phyloP scores from a whole-genome alignment of 495 filamentous ascomycete genomes.

The Xeromyces bisporus region DNA sequence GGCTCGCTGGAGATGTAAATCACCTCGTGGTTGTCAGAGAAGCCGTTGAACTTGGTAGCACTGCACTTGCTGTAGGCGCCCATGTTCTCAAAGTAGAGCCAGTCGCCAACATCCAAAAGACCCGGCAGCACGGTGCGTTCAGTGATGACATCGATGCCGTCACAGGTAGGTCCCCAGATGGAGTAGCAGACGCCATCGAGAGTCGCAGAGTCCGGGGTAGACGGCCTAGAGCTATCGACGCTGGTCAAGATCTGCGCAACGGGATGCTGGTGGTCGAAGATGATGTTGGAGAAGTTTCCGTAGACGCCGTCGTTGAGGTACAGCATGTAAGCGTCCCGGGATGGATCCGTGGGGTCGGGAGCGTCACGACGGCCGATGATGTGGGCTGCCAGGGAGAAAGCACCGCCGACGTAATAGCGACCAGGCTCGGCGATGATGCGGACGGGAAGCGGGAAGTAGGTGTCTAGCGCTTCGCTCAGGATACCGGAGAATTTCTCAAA shows the following conservation, averaged over 20 bases:
- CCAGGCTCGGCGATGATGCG: constrained; percentile 92
- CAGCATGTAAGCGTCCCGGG: constrained; percentile 66
- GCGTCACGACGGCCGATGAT: constrained; percentile 91
- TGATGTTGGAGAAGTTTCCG: constrained; percentile 95
- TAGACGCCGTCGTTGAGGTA: constrained; percentile 96
- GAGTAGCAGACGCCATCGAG: constrained; percentile 49
- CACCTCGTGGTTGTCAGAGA: constrained; percentile 77
- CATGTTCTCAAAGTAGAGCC: constrained; percentile 98
- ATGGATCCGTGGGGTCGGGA: constrained; percentile 37
- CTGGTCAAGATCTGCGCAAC: constrained; percentile 61
- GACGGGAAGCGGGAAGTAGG: constrained; percentile 70
- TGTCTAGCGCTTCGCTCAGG: constrained; percentile 62
- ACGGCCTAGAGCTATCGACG: constrained; percentile 28
- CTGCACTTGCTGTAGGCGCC: constrained; percentile 96
- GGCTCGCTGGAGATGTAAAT: constrained; percentile 89
- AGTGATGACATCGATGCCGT: constrained; percentile 87
- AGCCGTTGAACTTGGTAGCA: constrained; percentile 97
- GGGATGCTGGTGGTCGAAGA: constrained; percentile 95
- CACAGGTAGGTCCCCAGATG: constrained; percentile 96
- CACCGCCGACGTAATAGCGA: constrained; percentile 83
- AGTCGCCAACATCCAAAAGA: constrained; percentile 76
- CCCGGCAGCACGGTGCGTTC: constrained; percentile 55
- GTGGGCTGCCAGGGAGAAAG: constrained; percentile 84
- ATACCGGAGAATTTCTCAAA: constrained; percentile 83
- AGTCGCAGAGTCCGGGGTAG: constrained; percentile 32